Evolutionary conservation across 805 yeast genomes (phyloP).

Genomic region (Candida wancherniae): DNA sequence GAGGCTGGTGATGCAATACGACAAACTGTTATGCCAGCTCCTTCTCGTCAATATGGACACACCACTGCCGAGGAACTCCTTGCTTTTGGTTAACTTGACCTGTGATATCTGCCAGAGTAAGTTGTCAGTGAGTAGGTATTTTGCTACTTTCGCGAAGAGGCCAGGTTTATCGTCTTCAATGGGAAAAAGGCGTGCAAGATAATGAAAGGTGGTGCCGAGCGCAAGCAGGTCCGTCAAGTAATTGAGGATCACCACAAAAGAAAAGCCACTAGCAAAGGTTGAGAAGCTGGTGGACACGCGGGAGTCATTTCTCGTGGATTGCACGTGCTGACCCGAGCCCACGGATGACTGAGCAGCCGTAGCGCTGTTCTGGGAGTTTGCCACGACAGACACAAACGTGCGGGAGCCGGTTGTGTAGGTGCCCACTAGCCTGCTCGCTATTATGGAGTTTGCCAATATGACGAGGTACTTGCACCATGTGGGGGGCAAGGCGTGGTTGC

Average conservation of each 20-base stretch:
- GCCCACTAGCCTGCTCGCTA: conserved; percentile 29
- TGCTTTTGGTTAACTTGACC: no score
- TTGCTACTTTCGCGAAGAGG: no score
- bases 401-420: conserved; percentile 22
- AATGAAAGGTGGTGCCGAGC: no score
- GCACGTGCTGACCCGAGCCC: not conserved
- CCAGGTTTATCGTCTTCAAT: no score
- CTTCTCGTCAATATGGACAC: no score
- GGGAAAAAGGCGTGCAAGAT: no score
- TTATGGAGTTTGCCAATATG: conserved; percentile 27
- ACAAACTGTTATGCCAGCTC: no score
- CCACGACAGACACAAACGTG: conserved; percentile 19
- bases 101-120: no score
- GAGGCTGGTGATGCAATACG: conserved; percentile 1
- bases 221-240: no score
- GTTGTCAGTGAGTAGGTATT: no score
- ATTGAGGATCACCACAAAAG: conserved; percentile 18
- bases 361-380: conserved; percentile 9
- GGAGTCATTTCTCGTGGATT: not conserved
- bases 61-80: no score
- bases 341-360: no score
- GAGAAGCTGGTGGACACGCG: conserved; percentile 13
- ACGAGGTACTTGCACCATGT: conserved; percentile 22
- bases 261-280: conserved; percentile 18
- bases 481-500: conserved; percentile 18